Base-by-base conservation (phyloP, 2,329 filamentous ascomycete genomes). In the Emmonsiellopsis sp. region DNA sequence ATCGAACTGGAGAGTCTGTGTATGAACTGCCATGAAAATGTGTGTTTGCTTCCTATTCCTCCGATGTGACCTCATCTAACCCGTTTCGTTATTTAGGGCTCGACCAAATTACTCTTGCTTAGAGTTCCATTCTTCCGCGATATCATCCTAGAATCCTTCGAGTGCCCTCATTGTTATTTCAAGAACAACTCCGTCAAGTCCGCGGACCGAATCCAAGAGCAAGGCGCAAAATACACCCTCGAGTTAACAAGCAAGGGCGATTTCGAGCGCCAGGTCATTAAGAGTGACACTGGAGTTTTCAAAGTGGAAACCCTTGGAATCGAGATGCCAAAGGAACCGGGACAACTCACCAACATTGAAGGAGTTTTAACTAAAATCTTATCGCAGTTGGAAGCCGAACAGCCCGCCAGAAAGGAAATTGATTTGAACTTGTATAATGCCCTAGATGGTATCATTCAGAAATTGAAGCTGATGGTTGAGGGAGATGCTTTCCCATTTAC, bases 71-170 rank as follows among this genome's bases (percentile, higher is more conserved):
- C 9, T 30, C 48, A 16, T 16, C 50, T 50, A 50, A 57, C 49
- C 15, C 51, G 47, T 4, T 54, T 59, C 54, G 68, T 44, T 40
- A 1, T 11, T 5, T 57, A 94, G 87, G 93, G 93, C 63, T 81
- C 77, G 1, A 98, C 93, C 11, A 82, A 86, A 55, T 81, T 98
- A 20, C 83, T 98, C 43, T 83, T 98, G 52, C 95, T 94, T 13
- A 83, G 84, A 59, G 96, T 98, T 53, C 93, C 93, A 13, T 97
- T 89, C 79, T 98, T 98, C 78, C 89, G 90, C 74, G 92, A 98
- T 71, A 85, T 98, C 58, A 89, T 98, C 64, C 82, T 98, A 70
- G 95, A 96, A 85, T 97, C 92, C 58, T 98, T 98, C 72, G 81
- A 82, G 60, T 98, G 93, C 77, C 84, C 89, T 5, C 83, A 96